Base-by-base conservation (phyloP, 1,284 basidiomycete genomes). In the Mixia osmundae region DNA sequence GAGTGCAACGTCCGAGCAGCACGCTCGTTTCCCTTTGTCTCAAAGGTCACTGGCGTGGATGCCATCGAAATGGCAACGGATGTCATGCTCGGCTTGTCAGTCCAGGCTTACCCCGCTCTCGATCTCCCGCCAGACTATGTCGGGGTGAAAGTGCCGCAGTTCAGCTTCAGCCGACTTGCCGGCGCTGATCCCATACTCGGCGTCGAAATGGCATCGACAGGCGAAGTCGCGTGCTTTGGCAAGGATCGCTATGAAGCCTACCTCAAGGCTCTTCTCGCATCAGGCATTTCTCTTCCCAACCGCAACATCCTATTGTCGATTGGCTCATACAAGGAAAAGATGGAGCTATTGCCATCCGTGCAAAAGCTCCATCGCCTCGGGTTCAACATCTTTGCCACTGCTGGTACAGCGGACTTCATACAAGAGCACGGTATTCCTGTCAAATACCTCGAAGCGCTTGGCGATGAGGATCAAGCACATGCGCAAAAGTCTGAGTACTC, bases 131-230 rank as follows among this genome's bases (percentile, higher is more conserved):
- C 69, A 36, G 79, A 94, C 56, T 97, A 97, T 51, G 87, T 95
- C 43, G 91, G 87, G 45, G 75, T 97, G 59, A 97, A 97, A 64
- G 89, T 94, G 12, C 87, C 91, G 19, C 89, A 97, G 59, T 97
- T 97, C 69, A 83, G 77, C 48, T 97, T 95, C 64, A 80, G 76
- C 53, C 73, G 89, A 42, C 62, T 97, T 24, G 85, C 80, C 18
- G 89, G 89, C 6, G 89, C 89, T 22, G 89, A 97, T 57, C 89
- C 89, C 12, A 76, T 97, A 15, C 68, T 97, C n/a, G 91, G 91
- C 53, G 89, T 97, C 35, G 89, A 97, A 64, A 97, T 97, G 89
- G 89, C 89, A 12, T 95, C 89, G n/a, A 97, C 89, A 1, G 89
- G 89, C 46, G 89, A 97, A 57, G 89, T 97, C 21, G 91, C 91